Conservation (phyloP, 2,329 filamentous ascomycete species). For the Periconia macrospinosa region DNA sequence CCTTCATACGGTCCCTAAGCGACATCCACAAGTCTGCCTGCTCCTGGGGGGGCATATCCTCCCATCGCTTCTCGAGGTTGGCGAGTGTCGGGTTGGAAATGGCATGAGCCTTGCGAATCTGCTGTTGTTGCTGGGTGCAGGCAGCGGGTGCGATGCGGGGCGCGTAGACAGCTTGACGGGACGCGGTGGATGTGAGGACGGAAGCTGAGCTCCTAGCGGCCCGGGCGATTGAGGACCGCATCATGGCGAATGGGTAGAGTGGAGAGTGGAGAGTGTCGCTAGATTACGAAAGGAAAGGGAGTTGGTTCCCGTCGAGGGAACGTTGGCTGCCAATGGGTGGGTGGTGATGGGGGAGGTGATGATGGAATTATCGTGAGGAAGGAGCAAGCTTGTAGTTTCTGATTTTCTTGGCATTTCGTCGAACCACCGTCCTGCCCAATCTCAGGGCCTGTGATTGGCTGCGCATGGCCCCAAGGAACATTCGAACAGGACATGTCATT, state of each 20-base stretch:
- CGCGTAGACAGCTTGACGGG: conserved; percentile 33
- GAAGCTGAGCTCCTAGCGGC: conserved; percentile 41
- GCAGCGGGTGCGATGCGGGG: conserved; percentile 39
- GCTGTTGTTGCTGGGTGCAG: conserved; percentile 54
- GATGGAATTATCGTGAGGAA: conserved; percentile 21
- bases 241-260: conserved; percentile 32
- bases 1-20: conserved; percentile 97
- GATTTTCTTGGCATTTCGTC: conserved; percentile 1
- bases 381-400: conserved; percentile 7
- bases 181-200: conserved; percentile 37
- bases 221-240: conserved; percentile 44
- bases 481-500: neutral
- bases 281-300: conserved; percentile 33
- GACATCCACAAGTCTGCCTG: conserved; percentile 99
- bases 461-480: neutral
- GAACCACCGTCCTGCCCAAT: neutral
- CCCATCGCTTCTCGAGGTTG: conserved; percentile 99
- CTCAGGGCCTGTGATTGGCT: neutral
- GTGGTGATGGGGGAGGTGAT: conserved; percentile 33
- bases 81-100: conserved; percentile 97
- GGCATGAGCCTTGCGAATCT: conserved; percentile 74
- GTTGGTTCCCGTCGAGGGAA: conserved; percentile 39
- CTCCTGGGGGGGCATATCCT: conserved; percentile 95
- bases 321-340: conserved; percentile 41
- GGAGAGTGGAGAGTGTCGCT: conserved; percentile 43